Evolutionary conservation across 2,329 filamentous ascomycete species (phyloP).

Genomic region (Pseudopithomyces chartarum): DNA sequence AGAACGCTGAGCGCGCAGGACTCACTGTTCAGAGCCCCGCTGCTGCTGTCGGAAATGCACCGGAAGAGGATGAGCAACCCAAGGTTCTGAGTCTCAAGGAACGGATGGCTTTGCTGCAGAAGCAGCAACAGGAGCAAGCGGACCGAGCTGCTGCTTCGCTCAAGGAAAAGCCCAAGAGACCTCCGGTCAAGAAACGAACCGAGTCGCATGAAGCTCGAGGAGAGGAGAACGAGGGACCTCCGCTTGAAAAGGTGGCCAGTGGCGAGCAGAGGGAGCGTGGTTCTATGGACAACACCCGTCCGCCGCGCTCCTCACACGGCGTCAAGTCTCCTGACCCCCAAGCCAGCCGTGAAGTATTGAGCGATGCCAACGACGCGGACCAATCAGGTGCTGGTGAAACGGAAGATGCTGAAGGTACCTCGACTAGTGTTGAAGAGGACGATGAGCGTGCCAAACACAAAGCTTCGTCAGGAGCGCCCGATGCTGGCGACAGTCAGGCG

Average conservation of each 20-base stretch:
- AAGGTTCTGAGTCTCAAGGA: slow-evolving; percentile 95
- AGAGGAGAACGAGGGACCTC: slow-evolving; percentile 43
- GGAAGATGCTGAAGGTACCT: slow-evolving; percentile 65
- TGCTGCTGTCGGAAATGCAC: slow-evolving; percentile 53
- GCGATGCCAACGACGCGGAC: slow-evolving; percentile 69
- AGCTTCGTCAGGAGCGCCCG: slow-evolving; percentile 32
- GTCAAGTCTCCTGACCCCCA: slow-evolving; percentile 47
- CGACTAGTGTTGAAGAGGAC: slow-evolving; percentile 75
- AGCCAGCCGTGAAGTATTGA: slow-evolving; percentile 59
- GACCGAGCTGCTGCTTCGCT: slow-evolving; percentile 74
- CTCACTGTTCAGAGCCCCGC: slow-evolving; percentile 51
- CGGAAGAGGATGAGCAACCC: slow-evolving; percentile 75
- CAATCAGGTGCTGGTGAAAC: slow-evolving; percentile 66
- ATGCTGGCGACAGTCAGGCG: slow-evolving; percentile 57
- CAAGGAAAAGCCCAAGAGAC: slow-evolving; percentile 84
- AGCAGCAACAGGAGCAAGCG: slow-evolving; percentile 90
- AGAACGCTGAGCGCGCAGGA: slow-evolving; percentile 72
- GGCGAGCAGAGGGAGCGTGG: slow-evolving; percentile 39
- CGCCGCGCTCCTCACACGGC: slow-evolving; percentile 45
- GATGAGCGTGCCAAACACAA: slow-evolving; percentile 59
- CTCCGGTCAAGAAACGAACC: slow-evolving; percentile 67
- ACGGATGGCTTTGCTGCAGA: slow-evolving; percentile 89
- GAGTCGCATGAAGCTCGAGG: slow-evolving; percentile 50
- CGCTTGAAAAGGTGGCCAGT: slow-evolving; percentile 43
- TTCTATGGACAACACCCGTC: slow-evolving; percentile 48